Percentiles rank a stretch among this genome's conserved stretches.
These are phyloP conservation scores for Chlamydomonas incerta DNA, from an alignment of 139 green algal genomes.

Conservation along the genomic window DNA sequence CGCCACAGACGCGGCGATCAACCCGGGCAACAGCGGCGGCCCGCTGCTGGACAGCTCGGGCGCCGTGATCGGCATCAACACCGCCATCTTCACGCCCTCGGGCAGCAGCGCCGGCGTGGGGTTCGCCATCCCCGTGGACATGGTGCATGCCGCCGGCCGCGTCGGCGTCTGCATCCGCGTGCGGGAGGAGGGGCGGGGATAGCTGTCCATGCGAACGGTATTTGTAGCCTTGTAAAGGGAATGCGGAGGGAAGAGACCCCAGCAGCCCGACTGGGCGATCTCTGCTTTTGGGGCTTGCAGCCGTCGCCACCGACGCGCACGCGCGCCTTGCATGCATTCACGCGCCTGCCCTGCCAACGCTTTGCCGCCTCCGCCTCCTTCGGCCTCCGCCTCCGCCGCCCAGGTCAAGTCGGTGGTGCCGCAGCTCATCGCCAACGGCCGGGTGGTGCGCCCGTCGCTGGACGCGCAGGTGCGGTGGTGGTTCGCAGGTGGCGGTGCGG, in stretches of 20 bases:
- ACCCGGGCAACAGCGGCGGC: slow-evolving; percentile 74
- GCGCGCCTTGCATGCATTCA: too few species aligned
- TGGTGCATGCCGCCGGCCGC: slow-evolving; percentile 33
- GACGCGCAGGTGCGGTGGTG: slow-evolving; percentile 87
- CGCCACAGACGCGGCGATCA: slow-evolving; percentile 60
- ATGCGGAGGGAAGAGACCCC: background rate
- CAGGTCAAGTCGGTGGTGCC: slow-evolving; percentile 74
- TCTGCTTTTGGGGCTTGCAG: background rate
- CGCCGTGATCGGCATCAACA: slow-evolving; percentile 80
- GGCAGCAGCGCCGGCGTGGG: slow-evolving; percentile 75
- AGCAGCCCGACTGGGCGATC: background rate
- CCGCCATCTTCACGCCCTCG: slow-evolving; percentile 89
- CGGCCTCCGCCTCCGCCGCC: background rate
- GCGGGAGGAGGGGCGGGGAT: slow-evolving; percentile 61
- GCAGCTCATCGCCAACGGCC: slow-evolving; percentile 87
- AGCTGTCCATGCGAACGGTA: too few species aligned
- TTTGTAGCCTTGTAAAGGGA: background rate
- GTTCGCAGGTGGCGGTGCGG: too few species aligned
- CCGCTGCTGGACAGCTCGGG: slow-evolving; percentile 82
- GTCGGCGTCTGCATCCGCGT: slow-evolving; percentile 87
- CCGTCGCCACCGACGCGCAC: too few species aligned
- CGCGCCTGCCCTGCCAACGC: too few species aligned
- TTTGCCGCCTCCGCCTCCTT: too few species aligned
- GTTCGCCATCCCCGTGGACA: slow-evolving; percentile 89
- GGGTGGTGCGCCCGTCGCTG: slow-evolving; percentile 74